Base-by-base conservation (phyloP, 1,284 basidiomycete genomes). In the Ganoderma resinaceum region DNA sequence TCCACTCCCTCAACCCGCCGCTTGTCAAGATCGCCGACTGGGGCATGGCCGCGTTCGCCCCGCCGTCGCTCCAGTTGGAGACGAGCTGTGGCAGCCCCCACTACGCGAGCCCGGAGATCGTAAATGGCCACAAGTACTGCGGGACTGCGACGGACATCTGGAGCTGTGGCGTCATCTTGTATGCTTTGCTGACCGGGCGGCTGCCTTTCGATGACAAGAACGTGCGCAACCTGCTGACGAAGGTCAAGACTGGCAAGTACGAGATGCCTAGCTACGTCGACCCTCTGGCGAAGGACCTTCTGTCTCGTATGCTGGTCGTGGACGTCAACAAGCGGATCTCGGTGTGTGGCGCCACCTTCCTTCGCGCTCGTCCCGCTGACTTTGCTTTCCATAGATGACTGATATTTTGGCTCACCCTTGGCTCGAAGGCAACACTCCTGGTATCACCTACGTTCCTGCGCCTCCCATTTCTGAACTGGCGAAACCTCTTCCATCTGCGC, bases 21-120 rank as follows among this genome's bases (percentile, higher is more conserved):
- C 87, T 95, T 77, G 89, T 98, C 84, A 99, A 99, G 85, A 95
- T 99, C 43, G 98, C 97, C 33, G 98, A 99, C 82, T 99, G 98
- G 90, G 98, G 98, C 55, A 99, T 99, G 98, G 97, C 98, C 23
- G 95, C 96, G 18, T 94, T 96, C 74, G 92, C 93, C 62, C 91
- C 91, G 61, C 92, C 91, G 37, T 86, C 89, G 49, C 85, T 91
- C 59, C 89, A 98, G 80, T 89, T 99, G 60, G 95, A 99, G 83
- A 99, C 97, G 2, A 96, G 93, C 78, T 99, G 98, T 77, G 98
- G 98, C 18, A 95, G 93, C 71, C 98, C 98, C 63, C 98, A 99
- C 82, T 99, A 99, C 75, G 98, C 97, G 18, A 95, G 93, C 74
- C 98, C 98, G 2, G 98, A 99, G 82, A 97, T 99, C 76, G 96